phyloP scores from a whole-genome alignment of 2,329 filamentous ascomycete species.

The Epichloe sp. region DNA sequence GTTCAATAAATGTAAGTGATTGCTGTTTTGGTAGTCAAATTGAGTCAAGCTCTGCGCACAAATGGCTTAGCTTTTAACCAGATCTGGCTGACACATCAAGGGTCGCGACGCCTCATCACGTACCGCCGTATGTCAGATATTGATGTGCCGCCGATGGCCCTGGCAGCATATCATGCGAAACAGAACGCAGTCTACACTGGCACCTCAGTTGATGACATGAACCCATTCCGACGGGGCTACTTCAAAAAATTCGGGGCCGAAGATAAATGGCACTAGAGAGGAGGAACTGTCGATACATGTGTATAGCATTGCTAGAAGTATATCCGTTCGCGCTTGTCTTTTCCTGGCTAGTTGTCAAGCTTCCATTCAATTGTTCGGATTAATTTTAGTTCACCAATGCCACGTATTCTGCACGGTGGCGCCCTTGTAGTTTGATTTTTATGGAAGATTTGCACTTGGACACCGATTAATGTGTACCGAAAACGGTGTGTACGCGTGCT shows the following conservation, averaged over 20 bases:
- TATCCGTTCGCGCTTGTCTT: not conserved
- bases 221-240: conserved; percentile 46
- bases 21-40: not conserved
- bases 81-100: conserved; percentile 17
- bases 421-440: not conserved
- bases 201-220: conserved; percentile 43
- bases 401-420: not conserved
- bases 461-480: not conserved
- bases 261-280: not conserved
- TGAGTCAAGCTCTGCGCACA: not conserved
- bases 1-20: conserved; percentile 69
- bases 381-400: not conserved
- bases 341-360: not conserved
- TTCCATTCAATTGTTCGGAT: not conserved
- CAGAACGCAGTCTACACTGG: conserved; percentile 23
- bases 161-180: conserved; percentile 22
- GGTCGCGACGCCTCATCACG: conserved; percentile 80
- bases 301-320: not conserved
- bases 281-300: not conserved
- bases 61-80: not conserved
- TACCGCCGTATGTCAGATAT: conserved; percentile 59
- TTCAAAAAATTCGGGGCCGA: conserved; percentile 37
- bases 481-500: not conserved
- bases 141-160: conserved; percentile 32
- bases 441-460: not conserved